A percentile compares a stretch with the other conserved stretches of the same genome.
These are phyloP conservation scores for Chaetomium sp. DNA, from an alignment of 2,329 filamentous ascomycete species.

Conservation along the genomic window DNA sequence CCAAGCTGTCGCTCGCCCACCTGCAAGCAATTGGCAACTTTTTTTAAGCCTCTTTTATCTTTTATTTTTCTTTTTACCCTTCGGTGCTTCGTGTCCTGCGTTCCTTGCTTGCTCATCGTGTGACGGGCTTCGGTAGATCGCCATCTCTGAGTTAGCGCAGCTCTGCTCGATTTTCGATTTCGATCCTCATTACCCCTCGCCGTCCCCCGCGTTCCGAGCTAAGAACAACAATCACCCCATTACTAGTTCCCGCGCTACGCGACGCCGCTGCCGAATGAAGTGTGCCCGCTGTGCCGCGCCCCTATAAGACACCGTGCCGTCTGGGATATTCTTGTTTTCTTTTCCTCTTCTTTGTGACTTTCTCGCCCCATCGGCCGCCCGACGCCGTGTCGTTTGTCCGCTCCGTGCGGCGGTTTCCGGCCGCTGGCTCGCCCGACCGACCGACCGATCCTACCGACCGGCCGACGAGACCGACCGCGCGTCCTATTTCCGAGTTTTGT, in stretches of 20 bases:
- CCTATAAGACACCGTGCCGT: not conserved
- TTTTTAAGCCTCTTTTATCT: not conserved
- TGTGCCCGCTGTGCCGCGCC: not conserved
- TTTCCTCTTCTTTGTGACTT: not conserved
- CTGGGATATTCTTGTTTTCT: not conserved
- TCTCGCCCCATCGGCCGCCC: not conserved
- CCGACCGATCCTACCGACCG: not conserved
- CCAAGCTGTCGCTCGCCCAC: not conserved
- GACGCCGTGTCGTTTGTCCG: not conserved
- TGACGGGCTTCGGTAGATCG: constrained; percentile 1
- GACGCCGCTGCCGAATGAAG: no score
- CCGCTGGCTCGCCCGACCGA: constrained; percentile 5
- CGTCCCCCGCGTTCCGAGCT: not conserved
- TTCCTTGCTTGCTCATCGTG: constrained; percentile 10
- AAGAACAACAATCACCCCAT: not conserved
- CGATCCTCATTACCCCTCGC: not conserved
- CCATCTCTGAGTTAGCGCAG: constrained; percentile 1
- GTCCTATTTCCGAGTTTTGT: not conserved
- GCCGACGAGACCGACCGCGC: not conserved
- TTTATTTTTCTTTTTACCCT: not conserved
- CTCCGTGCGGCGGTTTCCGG: constrained; percentile 9
- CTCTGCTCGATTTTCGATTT: not conserved
- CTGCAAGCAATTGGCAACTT: constrained; percentile 6
- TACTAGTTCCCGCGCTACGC: not conserved
- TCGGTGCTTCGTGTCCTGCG: not conserved